Evolutionary conservation across 2,329 filamentous ascomycete species (phyloP).

Genomic region (Sarocladium kiliense): DNA sequence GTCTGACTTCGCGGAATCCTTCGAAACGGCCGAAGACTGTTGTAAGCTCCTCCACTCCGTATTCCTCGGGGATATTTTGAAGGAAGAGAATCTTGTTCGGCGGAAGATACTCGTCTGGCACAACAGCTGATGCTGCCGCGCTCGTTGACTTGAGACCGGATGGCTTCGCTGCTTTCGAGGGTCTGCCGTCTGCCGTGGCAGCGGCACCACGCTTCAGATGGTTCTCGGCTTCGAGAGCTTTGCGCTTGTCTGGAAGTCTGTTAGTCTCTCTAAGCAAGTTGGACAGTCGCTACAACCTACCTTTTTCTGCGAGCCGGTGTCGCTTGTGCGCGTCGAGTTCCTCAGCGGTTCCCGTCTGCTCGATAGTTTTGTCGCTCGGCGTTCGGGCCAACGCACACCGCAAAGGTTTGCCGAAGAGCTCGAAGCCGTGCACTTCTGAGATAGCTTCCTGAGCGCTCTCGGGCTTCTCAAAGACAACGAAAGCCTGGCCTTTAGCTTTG

Average conservation of each 20-base stretch:
- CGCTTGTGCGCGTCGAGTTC: constrained; percentile 85
- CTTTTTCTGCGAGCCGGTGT: constrained; percentile 81
- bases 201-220: constrained; percentile 61
- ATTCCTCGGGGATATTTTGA: constrained; percentile 84
- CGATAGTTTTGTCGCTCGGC: constrained; percentile 81
- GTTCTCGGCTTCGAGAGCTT: constrained; percentile 75
- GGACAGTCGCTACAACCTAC: constrained; percentile 44
- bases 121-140: constrained; percentile 61
- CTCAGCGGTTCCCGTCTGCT: constrained; percentile 66
- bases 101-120: constrained; percentile 96
- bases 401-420: constrained; percentile 90
- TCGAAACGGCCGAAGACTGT: constrained; percentile 84
- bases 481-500: constrained; percentile 91
- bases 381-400: constrained; percentile 75
- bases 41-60: constrained; percentile 73
- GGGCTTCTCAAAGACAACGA: constrained; percentile 82
- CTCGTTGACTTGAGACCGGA: constrained; percentile 71
- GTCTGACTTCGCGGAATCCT: constrained; percentile 86
- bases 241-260: constrained; percentile 59
- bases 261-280: not conserved
- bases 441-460: constrained; percentile 77
- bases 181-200: constrained; percentile 46
- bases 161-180: constrained; percentile 58
- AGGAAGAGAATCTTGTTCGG: constrained; percentile 97
- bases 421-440: constrained; percentile 87